These are phyloP conservation scores for Medicago lupulina DNA, from an alignment of 306 rosid species.

Conservation along the genomic window DNA sequence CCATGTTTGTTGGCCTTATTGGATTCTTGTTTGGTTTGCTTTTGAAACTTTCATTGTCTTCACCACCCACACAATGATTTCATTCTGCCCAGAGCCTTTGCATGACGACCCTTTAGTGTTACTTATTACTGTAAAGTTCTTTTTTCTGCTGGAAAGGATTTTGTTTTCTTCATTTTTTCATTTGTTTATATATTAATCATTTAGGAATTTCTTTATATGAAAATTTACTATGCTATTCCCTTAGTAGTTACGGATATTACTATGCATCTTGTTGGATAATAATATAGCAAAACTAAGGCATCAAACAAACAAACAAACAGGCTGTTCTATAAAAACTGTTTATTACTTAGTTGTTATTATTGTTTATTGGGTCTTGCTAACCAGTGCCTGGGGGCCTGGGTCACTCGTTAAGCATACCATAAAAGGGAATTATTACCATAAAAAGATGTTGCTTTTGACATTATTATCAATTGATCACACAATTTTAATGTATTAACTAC, in stretches of 20 bases:
- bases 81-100: constrained; percentile 19
- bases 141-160: constrained; percentile 11
- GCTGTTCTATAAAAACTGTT: too few species aligned
- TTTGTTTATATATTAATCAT: not conserved
- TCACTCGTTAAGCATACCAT: too few species aligned
- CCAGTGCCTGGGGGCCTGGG: too few species aligned
- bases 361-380: too few species aligned
- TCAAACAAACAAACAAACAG: not conserved
- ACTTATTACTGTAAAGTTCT: constrained; percentile 35
- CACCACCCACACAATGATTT: constrained; percentile 60
- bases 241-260: not conserved
- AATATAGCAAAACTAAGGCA: not conserved
- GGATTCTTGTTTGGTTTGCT: constrained; percentile 81
- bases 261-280: not conserved
- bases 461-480: too few species aligned
- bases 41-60: constrained; percentile 68
- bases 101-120: constrained; percentile 29
- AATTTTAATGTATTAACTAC: too few species aligned
- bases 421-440: too few species aligned
- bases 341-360: too few species aligned
- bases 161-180: not conserved
- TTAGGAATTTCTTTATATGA: not conserved
- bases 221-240: not conserved
- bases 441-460: too few species aligned
- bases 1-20: constrained; percentile 69